These are phyloP conservation scores for Pistacia atlantica DNA, from an alignment of 345 rosid genomes.

Conservation along the genomic window DNA sequence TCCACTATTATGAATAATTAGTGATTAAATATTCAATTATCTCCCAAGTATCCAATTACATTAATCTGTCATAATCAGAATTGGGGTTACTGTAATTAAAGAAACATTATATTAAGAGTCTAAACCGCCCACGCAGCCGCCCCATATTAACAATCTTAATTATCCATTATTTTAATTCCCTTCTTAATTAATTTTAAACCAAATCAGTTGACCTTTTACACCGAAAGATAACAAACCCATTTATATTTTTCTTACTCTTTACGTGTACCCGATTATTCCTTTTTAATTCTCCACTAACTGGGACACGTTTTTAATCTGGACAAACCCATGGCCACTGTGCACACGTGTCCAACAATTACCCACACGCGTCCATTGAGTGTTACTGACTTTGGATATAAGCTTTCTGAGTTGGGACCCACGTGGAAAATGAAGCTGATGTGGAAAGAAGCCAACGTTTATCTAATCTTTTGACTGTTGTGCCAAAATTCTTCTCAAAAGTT, in stretches of 20 bases:
- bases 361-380: no score
- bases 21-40: no score
- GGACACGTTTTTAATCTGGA: no score
- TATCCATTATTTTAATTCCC: neutral
- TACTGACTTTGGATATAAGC: neutral
- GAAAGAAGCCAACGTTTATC: neutral
- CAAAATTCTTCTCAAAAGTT: no score
- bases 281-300: no score
- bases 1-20: no score
- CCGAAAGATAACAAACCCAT: constrained; percentile 13
- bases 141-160: constrained; percentile 5
- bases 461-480: neutral
- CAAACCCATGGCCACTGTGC: no score
- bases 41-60: no score
- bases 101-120: neutral
- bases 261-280: no score
- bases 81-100: neutral
- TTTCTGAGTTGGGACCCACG: neutral
- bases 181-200: neutral
- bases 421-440: neutral
- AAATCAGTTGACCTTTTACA: neutral
- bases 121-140: constrained; percentile 23
- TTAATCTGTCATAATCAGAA: neutral
- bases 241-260: no score
- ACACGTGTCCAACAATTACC: no score